Conservation (phyloP, 2,329 filamentous ascomycete genomes). For the Aaosphaeria arxii region DNA sequence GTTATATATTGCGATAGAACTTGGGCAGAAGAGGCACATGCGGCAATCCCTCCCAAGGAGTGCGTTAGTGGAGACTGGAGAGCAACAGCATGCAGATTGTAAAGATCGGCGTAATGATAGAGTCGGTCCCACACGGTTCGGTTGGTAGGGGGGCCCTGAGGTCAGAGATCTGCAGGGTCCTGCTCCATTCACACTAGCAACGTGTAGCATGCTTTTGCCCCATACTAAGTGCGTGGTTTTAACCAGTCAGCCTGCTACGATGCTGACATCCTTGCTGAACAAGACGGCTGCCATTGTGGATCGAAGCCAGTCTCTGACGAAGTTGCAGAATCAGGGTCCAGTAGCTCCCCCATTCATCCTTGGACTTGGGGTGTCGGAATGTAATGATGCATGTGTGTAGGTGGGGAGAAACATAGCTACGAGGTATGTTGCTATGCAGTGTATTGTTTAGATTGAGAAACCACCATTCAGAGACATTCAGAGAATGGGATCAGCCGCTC, state of each 20-base stretch:
- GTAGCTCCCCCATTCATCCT: neutral
- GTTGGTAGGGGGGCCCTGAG: neutral
- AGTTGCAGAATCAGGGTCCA: conserved; percentile 1
- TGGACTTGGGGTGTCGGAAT: neutral
- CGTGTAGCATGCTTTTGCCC: neutral
- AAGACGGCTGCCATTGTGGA: neutral
- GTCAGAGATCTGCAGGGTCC: conserved; percentile 4
- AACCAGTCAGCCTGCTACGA: neutral
- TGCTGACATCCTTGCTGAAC: neutral
- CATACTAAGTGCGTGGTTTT: neutral
- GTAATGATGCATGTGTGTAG: neutral
- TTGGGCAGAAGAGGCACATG: too few species aligned
- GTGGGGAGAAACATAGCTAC: too few species aligned
- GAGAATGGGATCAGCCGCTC: neutral
- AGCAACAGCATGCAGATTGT: neutral
- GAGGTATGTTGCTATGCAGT: too few species aligned
- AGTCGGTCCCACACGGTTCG: conserved; percentile 1
- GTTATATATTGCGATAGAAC: neutral
- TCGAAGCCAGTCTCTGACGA: neutral
- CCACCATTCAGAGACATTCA: neutral
- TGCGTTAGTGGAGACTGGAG: conserved; percentile 1
- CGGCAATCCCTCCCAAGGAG: neutral
- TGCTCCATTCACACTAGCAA: conserved; percentile 3
- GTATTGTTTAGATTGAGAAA: too few species aligned
- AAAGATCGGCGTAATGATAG: conserved; percentile 2